These are phyloP conservation scores for Ceratonia siliqua DNA, from an alignment of 306 rosid genomes.

Conservation along the genomic window DNA sequence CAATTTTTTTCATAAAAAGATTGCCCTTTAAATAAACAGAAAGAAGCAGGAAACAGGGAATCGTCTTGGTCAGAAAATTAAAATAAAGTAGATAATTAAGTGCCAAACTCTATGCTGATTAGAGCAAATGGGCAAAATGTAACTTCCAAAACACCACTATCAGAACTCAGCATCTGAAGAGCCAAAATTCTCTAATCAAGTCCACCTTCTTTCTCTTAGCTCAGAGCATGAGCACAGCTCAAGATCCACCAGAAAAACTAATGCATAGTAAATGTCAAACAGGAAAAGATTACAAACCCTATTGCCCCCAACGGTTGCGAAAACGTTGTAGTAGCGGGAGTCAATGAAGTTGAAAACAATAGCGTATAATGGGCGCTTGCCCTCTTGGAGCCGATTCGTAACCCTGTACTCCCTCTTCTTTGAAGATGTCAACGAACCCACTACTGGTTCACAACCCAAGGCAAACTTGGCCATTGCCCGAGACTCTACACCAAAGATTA, in stretches of 20 bases:
- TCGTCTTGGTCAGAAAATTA: not conserved
- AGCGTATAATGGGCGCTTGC: conserved; percentile 85
- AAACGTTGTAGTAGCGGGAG: conserved; percentile 77
- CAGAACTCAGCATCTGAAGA: not conserved
- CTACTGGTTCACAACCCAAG: conserved; percentile 78
- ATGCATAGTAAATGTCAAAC: conserved; percentile 6
- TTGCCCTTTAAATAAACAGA: not conserved
- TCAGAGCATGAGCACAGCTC: not conserved
- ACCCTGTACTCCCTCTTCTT: conserved; percentile 78
- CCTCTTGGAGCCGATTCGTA: conserved; percentile 93
- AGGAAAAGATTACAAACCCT: conserved; percentile 46
- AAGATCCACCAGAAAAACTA: not conserved
- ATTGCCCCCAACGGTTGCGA: conserved; percentile 95
- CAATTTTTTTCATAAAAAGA: not conserved
- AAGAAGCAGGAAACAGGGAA: not conserved
- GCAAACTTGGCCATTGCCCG: conserved; percentile 56
- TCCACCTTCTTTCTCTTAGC: not conserved
- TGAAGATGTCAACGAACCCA: conserved; percentile 53
- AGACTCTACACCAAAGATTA: not conserved
- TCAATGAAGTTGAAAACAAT: conserved; percentile 90
- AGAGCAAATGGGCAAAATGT: not conserved
- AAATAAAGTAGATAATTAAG: not conserved
- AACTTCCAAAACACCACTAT: not conserved
- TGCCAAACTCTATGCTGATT: not conserved
- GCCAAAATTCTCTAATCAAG: not conserved